Conservation (phyloP, 257 asterid species). For the Lycium barbarum region DNA sequence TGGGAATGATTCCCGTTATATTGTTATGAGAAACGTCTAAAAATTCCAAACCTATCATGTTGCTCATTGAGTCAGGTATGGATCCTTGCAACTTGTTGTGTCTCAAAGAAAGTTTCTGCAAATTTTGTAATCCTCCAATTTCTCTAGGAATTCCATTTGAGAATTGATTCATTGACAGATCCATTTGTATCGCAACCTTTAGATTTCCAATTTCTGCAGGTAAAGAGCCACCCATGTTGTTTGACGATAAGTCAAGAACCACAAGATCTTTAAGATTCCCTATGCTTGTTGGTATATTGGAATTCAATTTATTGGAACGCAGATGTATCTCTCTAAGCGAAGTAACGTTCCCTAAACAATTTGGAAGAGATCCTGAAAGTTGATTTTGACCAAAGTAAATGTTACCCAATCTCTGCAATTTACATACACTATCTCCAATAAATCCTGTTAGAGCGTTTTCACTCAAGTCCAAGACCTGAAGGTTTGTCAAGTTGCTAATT, state of each 20-base stretch:
- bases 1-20: background rate
- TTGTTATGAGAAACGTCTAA: background rate
- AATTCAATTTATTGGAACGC: background rate
- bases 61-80: background rate
- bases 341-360: background rate
- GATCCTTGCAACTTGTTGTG: background rate
- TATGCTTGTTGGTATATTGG: background rate
- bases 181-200: accelerated
- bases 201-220: background rate
- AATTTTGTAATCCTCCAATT: background rate
- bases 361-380: background rate
- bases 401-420: accelerated
- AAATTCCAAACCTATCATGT: background rate
- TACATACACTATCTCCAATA: background rate
- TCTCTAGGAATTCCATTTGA: conserved; percentile 27
- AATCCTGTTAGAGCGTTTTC: background rate
- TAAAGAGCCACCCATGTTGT: background rate
- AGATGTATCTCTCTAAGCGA: background rate
- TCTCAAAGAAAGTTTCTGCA: background rate
- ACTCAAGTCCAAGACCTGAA: background rate
- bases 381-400: background rate
- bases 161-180: background rate
- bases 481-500: background rate
- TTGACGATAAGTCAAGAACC: background rate
- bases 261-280: background rate